A percentile compares a stretch with the other conserved stretches of the same genome.
Evolutionary conservation across 768 basidiomycete species (phyloP).

Genomic region (Leccinum longicurvipes): DNA sequence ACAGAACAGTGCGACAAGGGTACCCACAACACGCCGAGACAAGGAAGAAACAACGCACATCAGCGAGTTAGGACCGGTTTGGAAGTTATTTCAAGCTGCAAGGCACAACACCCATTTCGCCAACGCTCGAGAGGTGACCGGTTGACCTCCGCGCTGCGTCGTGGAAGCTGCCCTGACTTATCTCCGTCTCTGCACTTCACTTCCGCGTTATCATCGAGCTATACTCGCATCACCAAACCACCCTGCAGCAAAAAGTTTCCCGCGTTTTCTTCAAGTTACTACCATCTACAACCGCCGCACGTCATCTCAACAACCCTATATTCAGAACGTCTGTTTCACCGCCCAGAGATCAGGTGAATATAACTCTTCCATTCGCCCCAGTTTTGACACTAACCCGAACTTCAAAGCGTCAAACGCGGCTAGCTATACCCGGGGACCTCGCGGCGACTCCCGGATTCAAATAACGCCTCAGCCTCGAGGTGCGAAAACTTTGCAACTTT

Average conservation of each 20-base stretch:
- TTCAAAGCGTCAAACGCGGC: too few relatives aligned
- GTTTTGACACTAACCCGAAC: neutral
- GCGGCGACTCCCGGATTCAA: neutral
- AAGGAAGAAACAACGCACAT: conserved; percentile 9
- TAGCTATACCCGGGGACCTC: neutral
- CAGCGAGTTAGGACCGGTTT: conserved; percentile 9
- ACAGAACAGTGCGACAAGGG: conserved; percentile 4
- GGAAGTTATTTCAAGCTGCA: conserved; percentile 8
- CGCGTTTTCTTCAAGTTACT: neutral
- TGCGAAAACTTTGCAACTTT: conserved; percentile 7
- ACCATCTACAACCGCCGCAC: conserved; percentile 4
- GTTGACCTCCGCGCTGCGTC: conserved; percentile 3
- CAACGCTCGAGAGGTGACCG: neutral
- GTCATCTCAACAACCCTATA: neutral
- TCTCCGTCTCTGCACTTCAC: conserved; percentile 21
- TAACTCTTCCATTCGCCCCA: neutral
- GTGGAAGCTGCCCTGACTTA: conserved; percentile 13
- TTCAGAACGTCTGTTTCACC: conserved; percentile 2
- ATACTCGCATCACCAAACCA: neutral
- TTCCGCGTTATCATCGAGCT: conserved; percentile 13
- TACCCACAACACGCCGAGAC: conserved; percentile 16
- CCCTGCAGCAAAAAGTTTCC: neutral
- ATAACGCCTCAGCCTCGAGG: conserved; percentile 3
- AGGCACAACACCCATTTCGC: conserved; percentile 3
- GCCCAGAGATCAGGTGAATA: neutral